Base-by-base conservation (phyloP, 176 grass and related monocot genomes). In the Oropetium thomaeum region DNA sequence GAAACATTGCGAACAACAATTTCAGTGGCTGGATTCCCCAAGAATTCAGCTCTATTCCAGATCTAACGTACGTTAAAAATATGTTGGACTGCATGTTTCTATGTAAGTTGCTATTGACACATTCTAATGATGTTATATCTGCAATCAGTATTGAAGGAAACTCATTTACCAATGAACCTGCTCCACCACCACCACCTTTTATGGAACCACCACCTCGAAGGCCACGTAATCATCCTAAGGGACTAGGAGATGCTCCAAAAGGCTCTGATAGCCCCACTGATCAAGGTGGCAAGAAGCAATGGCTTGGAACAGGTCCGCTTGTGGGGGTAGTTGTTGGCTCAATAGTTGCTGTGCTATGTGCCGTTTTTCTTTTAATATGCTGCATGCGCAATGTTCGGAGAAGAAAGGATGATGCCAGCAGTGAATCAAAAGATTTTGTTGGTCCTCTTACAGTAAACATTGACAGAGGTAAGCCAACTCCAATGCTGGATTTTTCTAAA, bases 1-100 rank as follows among this genome's bases (percentile, higher is more conserved):
- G 96, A 75, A 99, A 99, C 67, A 99, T 99, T 75, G 92, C 87
- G 30, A 88, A 99, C 68, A 99, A 99, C 73, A 88, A 96, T 78
- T 99, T 99, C 69, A 92, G 53, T 82, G 96, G 96, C 52, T 99
- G 96, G 96, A 92, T 99, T 82, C 96, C 96, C 9, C 70, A 84
- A 65, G 92, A 92, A 65, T 88, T 99, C 65, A 88, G 32, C 70
- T 88, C 87, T 72, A 99, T 99, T 84, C 92, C 89, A 80, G 85
- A 95, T 80, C 84, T 96, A 70, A 83, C 53, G 96, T 96, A 87
- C 82, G 91, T 84, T 39, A 43, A 41, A 57, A 53, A 51, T 30
- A 58, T 30, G 10, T 34, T 62, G 70, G 10, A 71, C 14, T 57
- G 19, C 44, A 54, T 45, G 20, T 65, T 38, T 52, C 34, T 35